A percentile compares a stretch with the other conserved stretches of the same genome.
Conservation (phyloP, 2,329 filamentous ascomycete genomes). For the Lachnellula hyalina region DNA sequence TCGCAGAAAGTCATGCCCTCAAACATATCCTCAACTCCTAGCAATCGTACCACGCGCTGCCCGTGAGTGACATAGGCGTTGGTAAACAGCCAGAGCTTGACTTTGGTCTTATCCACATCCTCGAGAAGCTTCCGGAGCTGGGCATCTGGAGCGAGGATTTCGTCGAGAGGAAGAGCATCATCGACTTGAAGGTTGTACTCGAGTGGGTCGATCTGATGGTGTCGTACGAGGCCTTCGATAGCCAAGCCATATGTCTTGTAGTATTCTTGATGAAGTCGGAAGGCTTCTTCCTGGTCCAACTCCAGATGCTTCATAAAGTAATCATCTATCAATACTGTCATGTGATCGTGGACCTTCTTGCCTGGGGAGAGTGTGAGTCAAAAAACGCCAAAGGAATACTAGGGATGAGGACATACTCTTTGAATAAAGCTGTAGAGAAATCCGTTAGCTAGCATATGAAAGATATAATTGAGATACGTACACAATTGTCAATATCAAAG, state of each 20-base stretch:
- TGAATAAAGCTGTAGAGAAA: constrained; percentile 61
- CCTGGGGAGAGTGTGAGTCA: constrained; percentile 38
- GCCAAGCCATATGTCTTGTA: constrained; percentile 96
- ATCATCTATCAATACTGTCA: constrained; percentile 71
- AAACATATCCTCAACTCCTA: constrained; percentile 82
- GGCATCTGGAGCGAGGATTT: constrained; percentile 73
- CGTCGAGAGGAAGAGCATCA: constrained; percentile 84
- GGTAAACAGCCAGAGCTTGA: constrained; percentile 89
- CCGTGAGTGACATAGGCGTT: constrained; percentile 93
- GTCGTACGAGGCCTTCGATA: constrained; percentile 86
- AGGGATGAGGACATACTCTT: constrained; percentile 54
- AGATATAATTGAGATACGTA: constrained; percentile 36
- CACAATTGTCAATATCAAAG: constrained; percentile 98
- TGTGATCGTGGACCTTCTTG: constrained; percentile 78
- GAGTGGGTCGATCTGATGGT: constrained; percentile 91
- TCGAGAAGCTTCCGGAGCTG: constrained; percentile 69
- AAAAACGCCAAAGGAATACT: neutral
- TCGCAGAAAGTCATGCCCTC: constrained; percentile 95
- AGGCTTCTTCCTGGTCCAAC: constrained; percentile 72
- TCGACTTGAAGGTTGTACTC: constrained; percentile 95
- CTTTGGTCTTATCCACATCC: constrained; percentile 77
- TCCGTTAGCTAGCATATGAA: neutral
- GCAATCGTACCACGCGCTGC: constrained; percentile 70
- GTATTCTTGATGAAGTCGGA: constrained; percentile 81
- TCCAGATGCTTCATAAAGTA: constrained; percentile 60